Base-by-base conservation (phyloP, 2,329 filamentous ascomycete species). In the Penicillium sp. region DNA sequence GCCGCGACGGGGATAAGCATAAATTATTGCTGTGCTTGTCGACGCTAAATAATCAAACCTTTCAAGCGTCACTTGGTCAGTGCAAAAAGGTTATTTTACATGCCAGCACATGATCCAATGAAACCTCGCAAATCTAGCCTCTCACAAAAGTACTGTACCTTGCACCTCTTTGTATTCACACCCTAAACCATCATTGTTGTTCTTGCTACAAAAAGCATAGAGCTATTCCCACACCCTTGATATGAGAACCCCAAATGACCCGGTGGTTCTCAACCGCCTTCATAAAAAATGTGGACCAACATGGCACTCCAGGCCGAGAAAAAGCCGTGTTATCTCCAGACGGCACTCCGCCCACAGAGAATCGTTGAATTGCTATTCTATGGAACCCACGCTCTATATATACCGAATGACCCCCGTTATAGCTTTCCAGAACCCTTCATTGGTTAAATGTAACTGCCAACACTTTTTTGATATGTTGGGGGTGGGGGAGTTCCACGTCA, bases 281-380 rank as follows among this genome's bases (percentile, higher is more conserved):
- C 51, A n/a, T 33, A 44, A 22, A 40, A 47, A 49, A 53, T 53
- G 35, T 47, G 42, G 42, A 53, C 22, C 35, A 9, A 3, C 26
- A 12, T 5, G 8, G 8, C 35, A 24, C 38, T 28, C 44, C 22
- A 50, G 35, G 15, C 64, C 65, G 65, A 67, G 65, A 59, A 62
- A 65, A 60, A 4, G 33, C 65, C 65, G 65, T 45, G 30, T 44
- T 65, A 65, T 64, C 57, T 64, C 65, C 65, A 28, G 37, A 5
- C n/a, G n/a, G n/a, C n/a, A n/a, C n/a, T 47, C 26, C 35, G 58
- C 19, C 22, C 50, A 58, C 53, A 22, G 40, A 33, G 42, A 49
- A 47, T 22, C 15, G 38, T 30, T 44, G 37, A 44, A 40, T 49
- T 7, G 35, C 40, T 15, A 35, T 40, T 53, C 3, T 28, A 5